Evolutionary conservation across 169 alveolate genomes (phyloP), one percentile per base, ranked within the genome.

Genomic region (Babesia bovis): DNA sequence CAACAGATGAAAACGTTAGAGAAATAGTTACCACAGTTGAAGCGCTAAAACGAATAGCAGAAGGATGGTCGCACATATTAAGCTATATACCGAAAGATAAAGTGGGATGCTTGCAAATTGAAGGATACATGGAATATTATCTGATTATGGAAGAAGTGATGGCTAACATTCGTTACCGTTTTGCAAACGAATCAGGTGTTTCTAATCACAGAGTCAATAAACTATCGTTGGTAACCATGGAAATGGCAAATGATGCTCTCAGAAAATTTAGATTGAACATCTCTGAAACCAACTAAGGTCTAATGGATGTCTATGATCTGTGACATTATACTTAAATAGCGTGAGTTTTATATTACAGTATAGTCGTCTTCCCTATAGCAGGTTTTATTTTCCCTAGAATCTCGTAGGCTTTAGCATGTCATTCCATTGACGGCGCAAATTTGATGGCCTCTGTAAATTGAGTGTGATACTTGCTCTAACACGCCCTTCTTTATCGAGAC

Each of bases 21-120:
- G 52, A 59, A 19, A 17, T 38, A 9, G 25, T 40, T 1, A 17
- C 56, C 17, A 59, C 40, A 10, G 30, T 59, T 21, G 69, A 59
- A 23, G 69, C 69, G 35, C 41, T 42, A 17, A 52, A 59, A 47
- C 44, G 60, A 21, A 33, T 63, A 7, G 73, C 73, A 3, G 60
- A 44, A 2, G 51, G 61, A 25, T 63, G 73, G 73, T 49, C 19
- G 30, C 44, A 63, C 36, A 15, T 63, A 0, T 0, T 63, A 4
- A 23, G 61, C 2, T 33, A 49, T 30, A 28, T 63, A 12, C 73
- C 73, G 2, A 23, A 30, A 36, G 58, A 49, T 1, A 28, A 10
- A 9, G 7, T 63, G 6, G 10, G 47, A 7, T 33, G 7, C 25
- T 2, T 63, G 13, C 32, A 38, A 36, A 3, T 13, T 9, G 73